phyloP scores from a whole-genome alignment of 179 eudicot genomes.

The Beta corolliflora region DNA sequence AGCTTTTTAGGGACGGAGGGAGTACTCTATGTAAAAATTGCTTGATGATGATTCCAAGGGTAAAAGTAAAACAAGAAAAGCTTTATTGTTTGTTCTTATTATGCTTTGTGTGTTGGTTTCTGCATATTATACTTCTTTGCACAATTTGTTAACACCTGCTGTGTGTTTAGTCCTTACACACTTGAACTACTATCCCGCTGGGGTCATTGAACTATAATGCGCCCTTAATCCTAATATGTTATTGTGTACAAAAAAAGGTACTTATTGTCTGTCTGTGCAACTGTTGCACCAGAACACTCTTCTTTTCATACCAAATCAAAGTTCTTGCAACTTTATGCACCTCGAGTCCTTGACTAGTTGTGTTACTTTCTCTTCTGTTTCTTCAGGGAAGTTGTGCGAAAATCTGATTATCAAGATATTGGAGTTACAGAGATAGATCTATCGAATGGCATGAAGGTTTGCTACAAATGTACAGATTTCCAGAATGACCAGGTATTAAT shows the following conservation, averaged over 20 bases:
- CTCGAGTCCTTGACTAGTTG: not conserved
- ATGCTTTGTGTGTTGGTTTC: too few species aligned
- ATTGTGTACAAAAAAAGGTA: not conserved
- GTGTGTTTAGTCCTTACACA: too few species aligned
- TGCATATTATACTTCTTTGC: too few species aligned
- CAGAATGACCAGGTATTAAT: conserved; percentile 78
- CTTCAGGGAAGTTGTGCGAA: conserved; percentile 56
- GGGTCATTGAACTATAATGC: too few species aligned
- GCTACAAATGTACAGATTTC: conserved; percentile 88
- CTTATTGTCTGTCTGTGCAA: not conserved
- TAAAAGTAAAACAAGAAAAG: too few species aligned
- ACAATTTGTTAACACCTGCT: too few species aligned
- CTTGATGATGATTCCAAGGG: too few species aligned
- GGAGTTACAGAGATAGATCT: conserved; percentile 79
- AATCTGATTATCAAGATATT: conserved; percentile 53
- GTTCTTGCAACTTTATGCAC: not conserved
- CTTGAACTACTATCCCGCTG: too few species aligned
- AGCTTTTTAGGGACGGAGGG: too few species aligned
- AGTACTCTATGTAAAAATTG: too few species aligned
- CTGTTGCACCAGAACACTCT: not conserved
- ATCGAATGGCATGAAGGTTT: conserved; percentile 91
- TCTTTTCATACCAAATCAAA: not conserved
- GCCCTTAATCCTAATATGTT: too few species aligned
- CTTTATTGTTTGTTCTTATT: too few species aligned
- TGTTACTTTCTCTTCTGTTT: conserved; percentile 7